A percentile compares a stretch with the other conserved stretches of the same genome.
Evolutionary conservation across 768 basidiomycete species (phyloP).

Genomic region (Tephrocybe sp.): DNA sequence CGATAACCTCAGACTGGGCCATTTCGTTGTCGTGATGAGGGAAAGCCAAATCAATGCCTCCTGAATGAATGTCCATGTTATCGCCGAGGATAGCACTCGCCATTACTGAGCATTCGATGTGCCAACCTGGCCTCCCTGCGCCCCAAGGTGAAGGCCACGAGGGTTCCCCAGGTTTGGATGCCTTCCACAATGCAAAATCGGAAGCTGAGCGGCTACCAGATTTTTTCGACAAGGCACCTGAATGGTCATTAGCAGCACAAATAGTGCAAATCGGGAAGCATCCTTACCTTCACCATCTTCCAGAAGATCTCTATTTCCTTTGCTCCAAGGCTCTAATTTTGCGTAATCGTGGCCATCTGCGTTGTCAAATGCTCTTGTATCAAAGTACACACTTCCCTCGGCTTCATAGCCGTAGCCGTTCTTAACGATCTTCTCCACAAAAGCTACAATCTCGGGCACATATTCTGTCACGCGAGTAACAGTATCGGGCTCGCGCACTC

Average conservation of each 20-base stretch:
- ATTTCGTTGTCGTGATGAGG: slow-evolving; percentile 99
- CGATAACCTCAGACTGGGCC: slow-evolving; percentile 86
- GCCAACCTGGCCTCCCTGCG: slow-evolving; percentile 94
- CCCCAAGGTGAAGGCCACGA: slow-evolving; percentile 98
- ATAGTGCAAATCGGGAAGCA: not conserved
- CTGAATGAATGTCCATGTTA: slow-evolving; percentile 96
- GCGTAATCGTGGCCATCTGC: slow-evolving; percentile 81
- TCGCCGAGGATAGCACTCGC: slow-evolving; percentile 86
- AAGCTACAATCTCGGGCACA: slow-evolving; percentile 90
- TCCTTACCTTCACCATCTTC: slow-evolving; percentile 86
- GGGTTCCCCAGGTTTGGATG: slow-evolving; percentile 93
- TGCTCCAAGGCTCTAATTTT: slow-evolving; percentile 94
- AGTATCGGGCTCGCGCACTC: slow-evolving; percentile 83
- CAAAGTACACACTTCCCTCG: slow-evolving; percentile 88
- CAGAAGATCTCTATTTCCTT: slow-evolving; percentile 85
- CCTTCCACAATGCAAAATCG: slow-evolving; percentile 98
- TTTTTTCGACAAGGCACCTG: slow-evolving; percentile 41
- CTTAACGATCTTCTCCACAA: slow-evolving; percentile 78
- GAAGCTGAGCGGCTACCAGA: slow-evolving; percentile 73
- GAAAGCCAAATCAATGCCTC: slow-evolving; percentile 96
- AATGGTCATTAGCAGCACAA: slow-evolving; percentile 1
- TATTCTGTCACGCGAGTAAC: slow-evolving; percentile 96
- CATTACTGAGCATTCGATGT: slow-evolving; percentile 99
- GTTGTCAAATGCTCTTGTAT: slow-evolving; percentile 78
- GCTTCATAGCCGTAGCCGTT: slow-evolving; percentile 78